Evolutionary conservation across 371 early-diverging fungal genomes (phyloP), one percentile per base, ranked within the genome.

Genomic region (Mortierella sp.): DNA sequence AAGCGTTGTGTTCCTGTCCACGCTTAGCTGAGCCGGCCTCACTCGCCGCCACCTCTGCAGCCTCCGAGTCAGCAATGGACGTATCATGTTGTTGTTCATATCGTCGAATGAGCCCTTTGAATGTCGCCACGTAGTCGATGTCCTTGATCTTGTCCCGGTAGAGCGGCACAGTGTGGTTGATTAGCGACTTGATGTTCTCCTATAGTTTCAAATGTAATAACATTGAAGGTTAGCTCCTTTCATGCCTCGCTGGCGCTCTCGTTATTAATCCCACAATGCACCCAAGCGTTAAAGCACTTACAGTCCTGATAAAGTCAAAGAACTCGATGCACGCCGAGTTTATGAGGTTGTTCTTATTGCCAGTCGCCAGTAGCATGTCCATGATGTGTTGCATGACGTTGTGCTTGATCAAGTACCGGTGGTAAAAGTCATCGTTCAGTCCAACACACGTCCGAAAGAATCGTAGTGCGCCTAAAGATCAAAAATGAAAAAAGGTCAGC

Each of bases 281-380:
- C 19, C 8, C 37, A 10, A 10, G 9, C n/a, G 11, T 44, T 26
- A 26, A 51, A 24, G 43, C 43, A 71, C 82, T 80, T 89, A 94
- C 95, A 83, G 88, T 93, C 73, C 93, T 90, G 72, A 98, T 93
- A 82, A 90, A 95, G 34, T 95, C 96, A 73, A 98, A 92, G 48
- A 98, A 83, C 75, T 97, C 97, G 57, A 97, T 89, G 77, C 95
- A 97, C 0, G 97, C 96, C 1, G 98, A 97, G 81, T 96, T 96
- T 57, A 97, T 72, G 67, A 97, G 81, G 76, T 97, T 97, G 82
- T 96, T 92, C 53, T 90, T 89, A 69, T 93, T 92, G 51, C 93
- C 89, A 3, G 95, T 94, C 28, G 91, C 91, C 64, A 92, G 70
- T 37, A 96, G 88, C n/a, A 93, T 86, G 10, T 89, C 89, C 69